Conservation (phyloP, 2,329 filamentous ascomycete genomes). For the Gliomastix tumulicola region DNA sequence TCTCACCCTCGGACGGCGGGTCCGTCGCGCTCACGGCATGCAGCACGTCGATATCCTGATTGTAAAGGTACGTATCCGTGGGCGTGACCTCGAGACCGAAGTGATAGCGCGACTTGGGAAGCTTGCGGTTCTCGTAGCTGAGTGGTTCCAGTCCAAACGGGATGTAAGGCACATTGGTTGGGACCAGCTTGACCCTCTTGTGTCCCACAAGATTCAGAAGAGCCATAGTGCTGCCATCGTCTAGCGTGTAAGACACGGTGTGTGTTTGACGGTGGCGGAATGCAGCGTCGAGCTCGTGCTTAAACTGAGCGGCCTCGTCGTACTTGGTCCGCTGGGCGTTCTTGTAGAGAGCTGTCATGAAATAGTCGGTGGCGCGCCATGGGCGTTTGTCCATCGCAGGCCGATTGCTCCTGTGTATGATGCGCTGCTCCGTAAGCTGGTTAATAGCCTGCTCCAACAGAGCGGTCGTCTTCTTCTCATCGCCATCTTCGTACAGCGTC, state of each 20-base stretch:
- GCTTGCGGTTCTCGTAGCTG: conserved; percentile 64
- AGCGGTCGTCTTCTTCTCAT: conserved; percentile 25
- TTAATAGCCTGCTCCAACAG: conserved; percentile 41
- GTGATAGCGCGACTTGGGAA: conserved; percentile 57
- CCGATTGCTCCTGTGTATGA: conserved; percentile 55
- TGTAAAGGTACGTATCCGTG: conserved; percentile 55
- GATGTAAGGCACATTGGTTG: conserved; percentile 50
- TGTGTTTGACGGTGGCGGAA: conserved; percentile 38
- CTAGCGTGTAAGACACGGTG: conserved; percentile 46
- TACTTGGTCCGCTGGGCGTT: conserved; percentile 47
- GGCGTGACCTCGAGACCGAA: conserved; percentile 56
- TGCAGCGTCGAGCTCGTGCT: conserved; percentile 48
- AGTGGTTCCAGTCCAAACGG: conserved; percentile 65
- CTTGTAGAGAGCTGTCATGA: conserved; percentile 50
- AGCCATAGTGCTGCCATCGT: conserved; percentile 61
- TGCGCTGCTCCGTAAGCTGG: conserved; percentile 38
- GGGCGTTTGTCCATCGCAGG: conserved; percentile 51
- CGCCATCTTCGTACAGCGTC: conserved; percentile 33
- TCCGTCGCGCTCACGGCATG: conserved; percentile 22
- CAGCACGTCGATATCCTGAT: conserved; percentile 39
- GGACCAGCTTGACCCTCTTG: conserved; percentile 46
- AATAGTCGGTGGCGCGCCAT: conserved; percentile 55
- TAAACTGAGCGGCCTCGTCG: conserved; percentile 51
- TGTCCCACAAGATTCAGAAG: conserved; percentile 57
- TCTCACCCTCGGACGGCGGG: conserved; percentile 32